Evolutionary conservation across 805 yeast species (phyloP), one percentile per base, ranked within the genome.

Genomic region (Nakazawaea ambrosiae): DNA sequence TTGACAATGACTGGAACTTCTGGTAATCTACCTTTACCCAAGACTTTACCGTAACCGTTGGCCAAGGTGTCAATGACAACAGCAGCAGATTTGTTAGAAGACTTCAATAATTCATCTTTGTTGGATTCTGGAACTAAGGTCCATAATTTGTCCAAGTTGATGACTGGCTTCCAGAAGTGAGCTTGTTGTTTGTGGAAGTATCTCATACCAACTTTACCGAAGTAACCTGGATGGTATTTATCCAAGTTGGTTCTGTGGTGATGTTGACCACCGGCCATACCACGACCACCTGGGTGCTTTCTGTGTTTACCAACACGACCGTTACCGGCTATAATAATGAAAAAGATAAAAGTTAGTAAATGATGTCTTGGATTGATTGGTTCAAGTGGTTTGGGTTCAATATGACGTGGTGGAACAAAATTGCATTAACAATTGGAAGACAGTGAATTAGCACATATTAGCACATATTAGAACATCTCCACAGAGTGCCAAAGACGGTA

Each of bases 161-260:
- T 75, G 60, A 83, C 85, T 72, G 98, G 98, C 72, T 75, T 82
- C 98, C 98, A 92, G 88, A 79, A 81, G 66, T 85, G 96, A 76
- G 72, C 75, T 63, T 73, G 75, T 75, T 86, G 95, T 71, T 83
- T 80, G 87, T 87, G 96, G 96, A 81, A 90, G 82, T 84, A 82
- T 84, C 98, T 87, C 97, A 90, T 90, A 89, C 99, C 99, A 68
- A 92, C 97, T 79, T 92, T 94, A 85, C 99, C 99, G 77, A 92
- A 92, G 90, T 92, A 92, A 88, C 99, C 99, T 65, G 98, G 98
- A 74, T 92, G 99, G 96, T 85, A 92, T 75, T 90, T 92, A 73
- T 92, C 99, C 78, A 92, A 73, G 81, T 92, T 92, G 71, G 92
- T 89, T 81, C 99, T 87, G 96, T 92, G 98, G 76, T 92, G 99